Evolutionary conservation across 2,329 filamentous ascomycete genomes (phyloP), one percentile per base, ranked within the genome.

Genomic region (Coniochaeta prunicola): DNA sequence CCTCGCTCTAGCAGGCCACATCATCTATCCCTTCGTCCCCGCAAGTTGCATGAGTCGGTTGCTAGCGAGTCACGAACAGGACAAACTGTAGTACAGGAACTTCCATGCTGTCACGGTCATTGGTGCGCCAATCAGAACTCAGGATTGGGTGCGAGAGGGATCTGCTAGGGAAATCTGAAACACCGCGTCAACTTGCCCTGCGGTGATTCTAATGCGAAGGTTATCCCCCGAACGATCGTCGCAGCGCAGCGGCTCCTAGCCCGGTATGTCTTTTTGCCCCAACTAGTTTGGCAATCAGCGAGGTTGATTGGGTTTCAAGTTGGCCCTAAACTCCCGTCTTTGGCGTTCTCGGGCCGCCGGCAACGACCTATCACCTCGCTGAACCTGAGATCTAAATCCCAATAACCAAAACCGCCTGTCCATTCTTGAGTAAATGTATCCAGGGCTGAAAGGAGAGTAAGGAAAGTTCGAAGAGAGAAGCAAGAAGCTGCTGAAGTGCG

Each of bases 131-230:
- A 64, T 64, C 61, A 62, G 42, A 45, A 42, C 21, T 26, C 10
- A 7, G 21, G 13, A n/a, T 28, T 4, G 45, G 45, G 24, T 50
- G 57, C 57, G 34, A 24, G 33, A 40, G 58, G 59, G 56, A 57
- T 59, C 57, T 61, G 31, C 40, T 62, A 56, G 24, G 50, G 58
- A 58, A 60, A 59, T 62, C 63, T 66, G 63, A 66, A 66, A 66
- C 64, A 60, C 57, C 60, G 63, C 57, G 57, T 62, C 60, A 45
- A 58, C 54, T 56, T 64, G 56, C 62, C 60, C 57, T 58, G 45
- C 57, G 30, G 45, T 50, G 45, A 26, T 50, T 50, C 45, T 13
- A 50, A 50, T 50, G 45, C 45, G 24, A 50, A 21, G 45, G 45
- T 13, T 50, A 26, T 26, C 45, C 45, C 45, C 30, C 28, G 30